A percentile compares a stretch with the other conserved stretches of the same genome.
Evolutionary conservation across 2,329 filamentous ascomycete genomes (phyloP).

Genomic region (Metarhizium rileyi): DNA sequence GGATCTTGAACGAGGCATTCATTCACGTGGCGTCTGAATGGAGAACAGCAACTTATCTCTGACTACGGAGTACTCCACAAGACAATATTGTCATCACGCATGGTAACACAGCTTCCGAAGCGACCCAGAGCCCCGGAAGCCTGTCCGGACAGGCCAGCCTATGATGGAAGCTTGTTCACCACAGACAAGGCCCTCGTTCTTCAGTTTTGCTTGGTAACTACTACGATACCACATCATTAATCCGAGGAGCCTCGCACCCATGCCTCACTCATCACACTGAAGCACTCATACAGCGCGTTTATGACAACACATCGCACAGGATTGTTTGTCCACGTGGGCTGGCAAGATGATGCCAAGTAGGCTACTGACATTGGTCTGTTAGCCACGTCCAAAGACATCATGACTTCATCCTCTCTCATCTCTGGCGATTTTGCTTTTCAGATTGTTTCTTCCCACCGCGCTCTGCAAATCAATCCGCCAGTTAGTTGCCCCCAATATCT

Average conservation of each 20-base stretch:
- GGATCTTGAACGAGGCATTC: not conserved
- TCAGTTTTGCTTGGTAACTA: not conserved
- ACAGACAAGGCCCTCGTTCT: not conserved
- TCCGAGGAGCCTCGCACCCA: not conserved
- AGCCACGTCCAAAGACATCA: no score
- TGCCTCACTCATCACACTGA: not conserved
- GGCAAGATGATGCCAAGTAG: no score
- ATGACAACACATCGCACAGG: not conserved
- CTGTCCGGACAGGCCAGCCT: no score
- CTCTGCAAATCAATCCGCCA: no score
- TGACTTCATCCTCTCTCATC: no score
- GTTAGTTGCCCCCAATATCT: no score
- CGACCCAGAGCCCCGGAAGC: not conserved
- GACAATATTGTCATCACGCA: not conserved
- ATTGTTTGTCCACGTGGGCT: not conserved
- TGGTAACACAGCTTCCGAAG: not conserved
- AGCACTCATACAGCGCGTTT: not conserved
- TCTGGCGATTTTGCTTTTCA: no score
- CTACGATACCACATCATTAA: not conserved
- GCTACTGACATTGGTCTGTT: no score
- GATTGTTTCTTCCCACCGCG: no score
- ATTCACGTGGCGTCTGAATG: constrained; percentile 2
- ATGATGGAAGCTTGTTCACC: not conserved
- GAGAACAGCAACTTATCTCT: not conserved
- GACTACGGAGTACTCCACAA: not conserved